Base-by-base conservation (phyloP, 2,329 filamentous ascomycete genomes). In the Taxawa tesnikishii region DNA sequence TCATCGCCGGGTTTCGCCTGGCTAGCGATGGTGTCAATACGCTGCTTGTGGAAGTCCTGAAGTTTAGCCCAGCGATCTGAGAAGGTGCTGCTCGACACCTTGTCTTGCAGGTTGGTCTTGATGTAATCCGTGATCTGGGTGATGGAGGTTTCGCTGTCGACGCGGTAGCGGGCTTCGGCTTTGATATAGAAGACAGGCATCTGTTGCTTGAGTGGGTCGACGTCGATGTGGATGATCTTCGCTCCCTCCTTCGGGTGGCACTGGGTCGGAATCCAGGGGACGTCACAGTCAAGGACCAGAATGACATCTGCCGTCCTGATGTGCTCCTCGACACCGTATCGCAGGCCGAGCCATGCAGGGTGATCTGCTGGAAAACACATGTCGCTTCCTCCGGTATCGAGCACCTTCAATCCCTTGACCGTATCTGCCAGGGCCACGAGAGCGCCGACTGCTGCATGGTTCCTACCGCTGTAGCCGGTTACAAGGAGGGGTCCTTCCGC, bases 251-350 rank as follows among this genome's bases (percentile, higher is more conserved):
- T 64, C 0, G 76, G 76, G 28, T 67, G 65, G 56, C 70, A 76
- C 38, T 75, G 73, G 0, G 83, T 90, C n/a, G 79, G 76, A 34
- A 94, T 85, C 84, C 85, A 94, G 0, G 87, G 87, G 0, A 94
- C 84, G 49, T 94, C 87, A 41, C 84, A 92, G 54, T 94, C 81
- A 15, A 93, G 50, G 3, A 94, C 78, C 1, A 94, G 43, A 37
- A 94, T 92, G 8, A 84, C 72, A 51, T 94, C 88, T 1, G 87
- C 83, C 0, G 73, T 73, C 37, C 67, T 70, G 50, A 94, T 82
- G 26, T 67, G 65, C 2, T 82, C 73, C 31, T 93, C 80, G 3
- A 71, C 66, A 3, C 83, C 83, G 45, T 77, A 92, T 26, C 75
- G 68, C 31, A 90, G 54, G 2, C 87, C 60, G 3, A 67, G 53